Percentiles rank a stretch among this genome's conserved stretches.
Conservation (phyloP, 306 rosid genomes). For the Fragaria vesca region DNA sequence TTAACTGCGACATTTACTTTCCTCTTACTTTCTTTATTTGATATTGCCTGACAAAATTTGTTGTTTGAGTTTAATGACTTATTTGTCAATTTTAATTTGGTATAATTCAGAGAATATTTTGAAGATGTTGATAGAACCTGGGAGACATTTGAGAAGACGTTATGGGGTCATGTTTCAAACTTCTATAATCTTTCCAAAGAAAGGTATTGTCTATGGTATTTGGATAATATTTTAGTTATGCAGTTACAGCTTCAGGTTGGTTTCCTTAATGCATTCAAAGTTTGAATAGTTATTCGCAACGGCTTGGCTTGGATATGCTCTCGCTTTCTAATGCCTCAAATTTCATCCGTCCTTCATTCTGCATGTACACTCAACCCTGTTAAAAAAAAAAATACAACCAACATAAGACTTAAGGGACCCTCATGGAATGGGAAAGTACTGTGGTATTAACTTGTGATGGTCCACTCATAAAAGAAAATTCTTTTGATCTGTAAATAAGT, state of each 20-base stretch:
- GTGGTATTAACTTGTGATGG: not conserved
- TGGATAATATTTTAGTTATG: not conserved
- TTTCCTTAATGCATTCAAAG: not conserved
- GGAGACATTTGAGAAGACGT: conserved; percentile 94
- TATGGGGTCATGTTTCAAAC: conserved; percentile 87
- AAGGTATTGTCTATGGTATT: conserved; percentile 48
- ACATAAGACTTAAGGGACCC: not conserved
- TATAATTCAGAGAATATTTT: conserved; percentile 70
- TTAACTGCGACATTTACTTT: not conserved
- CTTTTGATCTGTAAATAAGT: not conserved
- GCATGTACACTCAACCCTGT: not conserved
- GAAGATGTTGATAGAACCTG: conserved; percentile 93
- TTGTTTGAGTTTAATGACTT: conserved; percentile 1
- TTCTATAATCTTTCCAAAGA: conserved; percentile 89
- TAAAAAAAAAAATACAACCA: not conserved
- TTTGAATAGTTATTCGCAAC: not conserved
- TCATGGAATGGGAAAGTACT: not conserved
- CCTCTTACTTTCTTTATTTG: conserved; percentile 11
- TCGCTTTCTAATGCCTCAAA: not conserved
- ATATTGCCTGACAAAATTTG: not conserved
- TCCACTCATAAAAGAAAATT: not conserved
- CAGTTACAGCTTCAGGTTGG: conserved; percentile 6
- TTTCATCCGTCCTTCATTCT: not conserved
- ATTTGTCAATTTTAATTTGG: conserved; percentile 17
- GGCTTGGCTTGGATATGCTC: conserved; percentile 20